Evolutionary conservation across 2,329 filamentous ascomycete genomes (phyloP).

Genomic region (Sporothrix pseudoabietina): DNA sequence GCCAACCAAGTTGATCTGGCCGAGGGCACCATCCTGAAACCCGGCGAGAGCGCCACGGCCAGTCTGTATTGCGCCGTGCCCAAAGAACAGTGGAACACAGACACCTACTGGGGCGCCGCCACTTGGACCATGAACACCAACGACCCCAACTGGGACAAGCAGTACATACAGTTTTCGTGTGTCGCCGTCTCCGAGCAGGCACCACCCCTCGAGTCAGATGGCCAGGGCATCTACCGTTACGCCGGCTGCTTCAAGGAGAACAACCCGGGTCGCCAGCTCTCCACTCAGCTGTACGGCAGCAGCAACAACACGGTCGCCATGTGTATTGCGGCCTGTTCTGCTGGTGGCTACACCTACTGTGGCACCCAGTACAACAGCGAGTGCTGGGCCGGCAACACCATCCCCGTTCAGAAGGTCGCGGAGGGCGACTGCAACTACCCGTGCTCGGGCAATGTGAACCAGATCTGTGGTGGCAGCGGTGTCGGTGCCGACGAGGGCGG

Average conservation of each 20-base stretch:
- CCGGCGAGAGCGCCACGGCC: conserved; percentile 55
- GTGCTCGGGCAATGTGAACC: conserved; percentile 52
- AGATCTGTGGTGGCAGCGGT: conserved; percentile 58
- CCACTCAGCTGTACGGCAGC: conserved; percentile 47
- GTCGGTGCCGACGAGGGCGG: conserved; percentile 41
- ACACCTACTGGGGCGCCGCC: conserved; percentile 52
- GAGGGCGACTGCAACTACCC: conserved; percentile 55
- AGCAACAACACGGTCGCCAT: conserved; percentile 47
- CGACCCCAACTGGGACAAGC: conserved; percentile 55
- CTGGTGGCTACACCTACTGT: conserved; percentile 46
- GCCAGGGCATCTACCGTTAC: conserved; percentile 55
- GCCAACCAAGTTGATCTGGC: conserved; percentile 60
- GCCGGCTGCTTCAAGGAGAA: conserved; percentile 59
- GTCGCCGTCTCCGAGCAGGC: conserved; percentile 56
- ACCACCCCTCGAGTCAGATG: conserved; percentile 49
- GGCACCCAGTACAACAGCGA: conserved; percentile 55
- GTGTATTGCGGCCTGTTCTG: conserved; percentile 51
- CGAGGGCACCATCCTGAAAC: conserved; percentile 55
- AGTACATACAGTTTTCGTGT: conserved; percentile 55
- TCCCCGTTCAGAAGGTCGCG: conserved; percentile 49
- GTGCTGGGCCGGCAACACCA: conserved; percentile 57
- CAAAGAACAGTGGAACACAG: conserved; percentile 59
- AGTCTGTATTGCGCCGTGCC: conserved; percentile 58
- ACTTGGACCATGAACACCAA: conserved; percentile 61
- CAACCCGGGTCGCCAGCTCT: conserved; percentile 56